These are phyloP conservation scores for Boletus rex-veris DNA, from an alignment of 768 basidiomycete species.

Conservation along the genomic window DNA sequence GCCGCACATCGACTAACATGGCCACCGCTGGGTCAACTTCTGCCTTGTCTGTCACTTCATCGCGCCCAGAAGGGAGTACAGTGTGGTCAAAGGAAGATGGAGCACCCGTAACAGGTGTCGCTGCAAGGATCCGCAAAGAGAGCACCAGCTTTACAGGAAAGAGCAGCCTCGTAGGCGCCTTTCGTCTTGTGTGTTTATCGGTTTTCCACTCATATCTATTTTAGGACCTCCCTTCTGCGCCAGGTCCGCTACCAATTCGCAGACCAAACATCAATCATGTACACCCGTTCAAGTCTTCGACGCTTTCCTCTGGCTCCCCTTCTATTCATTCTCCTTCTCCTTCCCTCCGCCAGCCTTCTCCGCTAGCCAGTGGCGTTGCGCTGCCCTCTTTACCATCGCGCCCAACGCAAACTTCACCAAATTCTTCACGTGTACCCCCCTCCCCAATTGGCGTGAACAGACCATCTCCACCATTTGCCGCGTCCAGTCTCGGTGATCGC, in stretches of 20 bases:
- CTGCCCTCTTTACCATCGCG: constrained; percentile 36
- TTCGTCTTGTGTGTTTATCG: not conserved
- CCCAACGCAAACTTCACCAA: constrained; percentile 37
- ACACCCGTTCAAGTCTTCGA: constrained; percentile 49
- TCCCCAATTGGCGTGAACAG: constrained; percentile 36
- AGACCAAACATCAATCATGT: constrained; percentile 39
- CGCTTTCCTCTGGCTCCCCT: constrained; percentile 47
- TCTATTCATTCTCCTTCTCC: constrained; percentile 48
- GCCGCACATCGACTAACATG: constrained; percentile 33
- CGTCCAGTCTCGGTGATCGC: constrained; percentile 42
- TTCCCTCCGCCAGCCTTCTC: constrained; percentile 45
- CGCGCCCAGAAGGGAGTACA: constrained; percentile 36
- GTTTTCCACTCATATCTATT: constrained; percentile 3
- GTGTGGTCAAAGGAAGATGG: constrained; percentile 38
- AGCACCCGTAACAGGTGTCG: constrained; percentile 32
- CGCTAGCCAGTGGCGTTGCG: constrained; percentile 33
- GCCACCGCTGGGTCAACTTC: constrained; percentile 34
- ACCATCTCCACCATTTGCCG: constrained; percentile 40
- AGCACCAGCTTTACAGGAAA: constrained; percentile 43
- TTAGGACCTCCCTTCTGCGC: constrained; percentile 38
- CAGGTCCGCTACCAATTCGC: constrained; percentile 44
- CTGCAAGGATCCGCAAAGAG: constrained; percentile 48
- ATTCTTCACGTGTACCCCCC: constrained; percentile 40
- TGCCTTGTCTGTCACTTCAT: constrained; percentile 41
- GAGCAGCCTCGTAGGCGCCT: constrained; percentile 21